These are phyloP conservation scores for Castanospermum australe DNA, from an alignment of 306 rosid genomes.

Conservation along the genomic window DNA sequence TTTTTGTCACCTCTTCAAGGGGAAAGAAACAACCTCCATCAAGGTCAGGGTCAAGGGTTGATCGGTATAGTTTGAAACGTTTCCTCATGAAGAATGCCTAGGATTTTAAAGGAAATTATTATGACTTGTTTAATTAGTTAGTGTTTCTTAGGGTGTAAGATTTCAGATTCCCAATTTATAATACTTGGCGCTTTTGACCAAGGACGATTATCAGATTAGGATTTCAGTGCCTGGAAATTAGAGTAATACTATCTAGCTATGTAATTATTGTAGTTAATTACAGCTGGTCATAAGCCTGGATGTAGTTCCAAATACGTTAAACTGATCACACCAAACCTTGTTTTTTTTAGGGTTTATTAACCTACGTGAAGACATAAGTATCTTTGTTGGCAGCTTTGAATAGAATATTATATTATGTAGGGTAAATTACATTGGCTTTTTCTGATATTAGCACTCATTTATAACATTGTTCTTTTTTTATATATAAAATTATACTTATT, in stretches of 20 bases:
- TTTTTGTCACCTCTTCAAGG: conserved; percentile 4
- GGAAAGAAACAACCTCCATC: not conserved
- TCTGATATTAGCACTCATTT: too few species aligned
- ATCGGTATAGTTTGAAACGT: not conserved
- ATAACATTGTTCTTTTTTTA: too few species aligned
- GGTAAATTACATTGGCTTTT: too few species aligned
- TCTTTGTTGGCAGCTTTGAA: too few species aligned
- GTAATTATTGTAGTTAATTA: too few species aligned
- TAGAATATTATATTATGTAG: too few species aligned
- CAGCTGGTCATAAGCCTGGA: too few species aligned
- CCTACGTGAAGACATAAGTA: too few species aligned
- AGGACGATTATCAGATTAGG: not conserved
- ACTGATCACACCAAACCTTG: too few species aligned
- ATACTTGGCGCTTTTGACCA: not conserved
- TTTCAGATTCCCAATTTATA: not conserved
- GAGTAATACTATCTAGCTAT: not conserved
- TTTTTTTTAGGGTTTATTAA: too few species aligned
- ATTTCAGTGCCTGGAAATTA: not conserved
- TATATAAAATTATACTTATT: too few species aligned
- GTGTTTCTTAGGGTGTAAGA: not conserved
- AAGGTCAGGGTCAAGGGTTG: not conserved
- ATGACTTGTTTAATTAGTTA: not conserved
- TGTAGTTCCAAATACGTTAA: too few species aligned
- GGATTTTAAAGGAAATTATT: not conserved
- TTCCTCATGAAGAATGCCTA: not conserved